Evolutionary conservation across 2,329 filamentous ascomycete genomes (phyloP).

Genomic region (Pseudofabraea citricarpa): DNA sequence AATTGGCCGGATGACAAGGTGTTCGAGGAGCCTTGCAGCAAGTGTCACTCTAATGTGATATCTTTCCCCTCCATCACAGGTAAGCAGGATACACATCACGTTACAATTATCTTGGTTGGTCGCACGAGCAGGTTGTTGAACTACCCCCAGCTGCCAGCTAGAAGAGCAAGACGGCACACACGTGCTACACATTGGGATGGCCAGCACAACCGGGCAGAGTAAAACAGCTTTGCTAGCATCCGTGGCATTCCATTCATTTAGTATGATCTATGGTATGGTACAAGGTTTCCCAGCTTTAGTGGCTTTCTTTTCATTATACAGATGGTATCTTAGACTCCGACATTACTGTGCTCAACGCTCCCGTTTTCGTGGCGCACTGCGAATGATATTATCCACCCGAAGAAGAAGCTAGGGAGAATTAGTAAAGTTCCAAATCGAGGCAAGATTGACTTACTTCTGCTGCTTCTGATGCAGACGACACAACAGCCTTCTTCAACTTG

Average conservation of each 20-base stretch:
- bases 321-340: slow-evolving; percentile 12
- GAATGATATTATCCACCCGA: slow-evolving; percentile 96
- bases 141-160: too few species aligned
- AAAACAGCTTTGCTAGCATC: too few species aligned
- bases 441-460: slow-evolving; percentile 67
- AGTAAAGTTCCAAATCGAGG: slow-evolving; percentile 20
- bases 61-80: too few species aligned
- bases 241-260: background rate
- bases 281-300: background rate
- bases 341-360: slow-evolving; percentile 57
- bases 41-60: too few species aligned
- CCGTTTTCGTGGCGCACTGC: slow-evolving; percentile 78
- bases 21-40: too few species aligned
- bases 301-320: slow-evolving; percentile 25
- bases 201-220: too few species aligned
- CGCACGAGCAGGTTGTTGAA: too few species aligned
- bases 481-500: slow-evolving; percentile 97
- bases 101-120: too few species aligned
- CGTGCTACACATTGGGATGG: too few species aligned
- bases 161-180: too few species aligned
- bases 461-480: slow-evolving; percentile 92
- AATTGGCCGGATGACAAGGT: too few species aligned
- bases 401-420: slow-evolving; percentile 64
- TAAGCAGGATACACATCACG: too few species aligned
- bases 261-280: background rate